Evolutionary conservation across 163 green algal genomes (phyloP).

Genomic region (Scenedesmus sp.): DNA sequence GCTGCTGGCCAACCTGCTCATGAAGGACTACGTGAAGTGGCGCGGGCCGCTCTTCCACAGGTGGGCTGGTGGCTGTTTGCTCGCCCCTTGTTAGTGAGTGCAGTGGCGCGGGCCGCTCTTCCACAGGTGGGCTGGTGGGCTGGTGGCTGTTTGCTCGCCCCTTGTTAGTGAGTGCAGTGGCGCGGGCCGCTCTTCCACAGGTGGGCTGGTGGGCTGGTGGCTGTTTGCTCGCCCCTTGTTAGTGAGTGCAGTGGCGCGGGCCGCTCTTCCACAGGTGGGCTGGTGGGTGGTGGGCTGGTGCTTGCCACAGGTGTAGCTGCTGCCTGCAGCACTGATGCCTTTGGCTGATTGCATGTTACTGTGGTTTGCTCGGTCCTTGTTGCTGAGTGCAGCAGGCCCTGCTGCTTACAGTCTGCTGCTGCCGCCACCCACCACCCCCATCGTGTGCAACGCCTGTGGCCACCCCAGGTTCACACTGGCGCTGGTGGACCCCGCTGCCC

Average conservation of each 20-base stretch:
- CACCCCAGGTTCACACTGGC: conserved; percentile 69
- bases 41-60: conserved; percentile 86
- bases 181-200: conserved; percentile 80
- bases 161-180: conserved; percentile 61
- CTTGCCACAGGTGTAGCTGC: too few relatives aligned
- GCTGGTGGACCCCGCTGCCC: conserved; percentile 77
- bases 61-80: background rate
- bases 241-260: conserved; percentile 88
- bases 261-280: conserved; percentile 82
- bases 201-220: background rate
- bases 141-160: too few relatives aligned
- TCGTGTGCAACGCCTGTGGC: too few relatives aligned
- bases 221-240: too few relatives aligned
- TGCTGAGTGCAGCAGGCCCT: background rate
- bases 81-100: conserved; percentile 54
- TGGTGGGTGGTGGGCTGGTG: background rate
- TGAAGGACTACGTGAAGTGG: conserved; percentile 95
- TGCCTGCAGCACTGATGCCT: too few relatives aligned
- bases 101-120: conserved; percentile 93
- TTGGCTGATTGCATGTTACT: too few relatives aligned
- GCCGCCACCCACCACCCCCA: background rate
- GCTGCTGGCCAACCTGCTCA: conserved; percentile 84
- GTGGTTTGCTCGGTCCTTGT: too few relatives aligned
- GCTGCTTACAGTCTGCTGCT: background rate
- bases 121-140: too few relatives aligned